phyloP scores from a whole-genome alignment of 306 rosid genomes.

The Leucaena leucocephala region DNA sequence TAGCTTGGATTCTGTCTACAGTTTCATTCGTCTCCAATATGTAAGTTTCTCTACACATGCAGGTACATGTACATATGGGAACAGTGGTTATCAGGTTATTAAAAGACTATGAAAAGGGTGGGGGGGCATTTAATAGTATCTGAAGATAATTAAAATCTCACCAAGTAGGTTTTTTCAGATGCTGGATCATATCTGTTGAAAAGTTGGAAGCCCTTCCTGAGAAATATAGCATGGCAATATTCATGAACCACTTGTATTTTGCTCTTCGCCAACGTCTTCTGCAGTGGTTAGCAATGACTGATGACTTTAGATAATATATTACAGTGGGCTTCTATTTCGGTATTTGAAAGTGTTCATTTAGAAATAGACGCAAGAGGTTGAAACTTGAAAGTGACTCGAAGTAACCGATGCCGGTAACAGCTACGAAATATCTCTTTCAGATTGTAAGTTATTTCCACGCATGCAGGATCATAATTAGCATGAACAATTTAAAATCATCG shows the following conservation, averaged over 20 bases:
- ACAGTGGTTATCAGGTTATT: not conserved
- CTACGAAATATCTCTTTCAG: not conserved
- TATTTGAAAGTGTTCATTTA: not conserved
- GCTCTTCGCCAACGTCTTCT: slow-evolving; percentile 39
- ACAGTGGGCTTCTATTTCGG: slow-evolving; percentile 36
- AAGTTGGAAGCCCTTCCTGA: slow-evolving; percentile 43
- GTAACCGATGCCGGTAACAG: not conserved
- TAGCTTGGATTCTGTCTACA: slow-evolving; percentile 50
- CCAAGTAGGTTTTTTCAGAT: slow-evolving; percentile 46
- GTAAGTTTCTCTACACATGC: not conserved
- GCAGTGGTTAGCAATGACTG: slow-evolving; percentile 19
- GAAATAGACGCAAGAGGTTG: not conserved
- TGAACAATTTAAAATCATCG: not conserved
- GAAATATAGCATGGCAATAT: slow-evolving; percentile 48
- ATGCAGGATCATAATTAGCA: not conserved
- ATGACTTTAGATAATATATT: slow-evolving; percentile 37
- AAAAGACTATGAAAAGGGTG: not conserved
- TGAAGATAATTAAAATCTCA: slow-evolving; percentile 15
- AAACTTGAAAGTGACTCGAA: not conserved
- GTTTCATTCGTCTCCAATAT: not conserved
- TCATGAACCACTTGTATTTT: slow-evolving; percentile 56
- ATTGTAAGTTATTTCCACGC: not conserved
- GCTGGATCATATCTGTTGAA: slow-evolving; percentile 55
- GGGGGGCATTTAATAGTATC: slow-evolving; percentile 1
- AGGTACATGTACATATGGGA: not conserved